These are phyloP conservation scores for Leucocoprinus birnbaumii DNA, from an alignment of 768 basidiomycete species.

Conservation along the genomic window DNA sequence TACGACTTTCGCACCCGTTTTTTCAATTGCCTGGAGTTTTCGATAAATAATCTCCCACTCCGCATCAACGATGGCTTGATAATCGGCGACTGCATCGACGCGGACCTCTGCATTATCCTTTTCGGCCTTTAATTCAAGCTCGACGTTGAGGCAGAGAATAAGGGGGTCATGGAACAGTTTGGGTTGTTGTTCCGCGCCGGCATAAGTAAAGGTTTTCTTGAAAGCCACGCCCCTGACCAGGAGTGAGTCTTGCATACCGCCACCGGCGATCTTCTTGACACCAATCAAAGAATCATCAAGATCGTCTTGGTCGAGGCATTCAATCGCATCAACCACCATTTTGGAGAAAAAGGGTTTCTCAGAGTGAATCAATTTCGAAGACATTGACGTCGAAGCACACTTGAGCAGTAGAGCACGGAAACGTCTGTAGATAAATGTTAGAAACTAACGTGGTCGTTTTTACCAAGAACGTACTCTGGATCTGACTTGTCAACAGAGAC, in stretches of 20 bases:
- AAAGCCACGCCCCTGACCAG: slow-evolving; percentile 91
- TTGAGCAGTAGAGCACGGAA: slow-evolving; percentile 94
- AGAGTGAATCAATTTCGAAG: slow-evolving; percentile 97
- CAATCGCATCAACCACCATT: slow-evolving; percentile 98
- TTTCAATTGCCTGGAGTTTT: slow-evolving; percentile 93
- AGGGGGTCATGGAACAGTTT: slow-evolving; percentile 88
- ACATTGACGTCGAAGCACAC: slow-evolving; percentile 99
- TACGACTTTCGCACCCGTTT: slow-evolving; percentile 96
- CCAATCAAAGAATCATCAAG: slow-evolving; percentile 96
- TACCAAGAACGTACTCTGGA: slow-evolving; percentile 65
- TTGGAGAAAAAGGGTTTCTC: slow-evolving; percentile 98
- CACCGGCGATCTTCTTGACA: slow-evolving; percentile 96
- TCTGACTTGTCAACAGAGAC: slow-evolving; percentile 87
- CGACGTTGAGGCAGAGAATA: slow-evolving; percentile 93
- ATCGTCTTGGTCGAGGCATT: slow-evolving; percentile 88
- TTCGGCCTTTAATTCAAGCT: slow-evolving; percentile 97
- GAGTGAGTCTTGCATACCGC: slow-evolving; percentile 95
- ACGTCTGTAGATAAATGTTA: slow-evolving; percentile 45
- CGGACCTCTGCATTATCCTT: slow-evolving; percentile 99
- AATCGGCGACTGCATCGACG: slow-evolving; percentile 95
- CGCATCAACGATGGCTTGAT: slow-evolving; percentile 98
- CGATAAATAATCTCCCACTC: slow-evolving; percentile 99
- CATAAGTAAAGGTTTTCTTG: slow-evolving; percentile 99
- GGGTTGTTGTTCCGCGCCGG: slow-evolving; percentile 98
- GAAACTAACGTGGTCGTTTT: slow-evolving; percentile 2